Conservation (phyloP, 1,139 yeast species). For the Yamadazyma atmosphaerica region DNA sequence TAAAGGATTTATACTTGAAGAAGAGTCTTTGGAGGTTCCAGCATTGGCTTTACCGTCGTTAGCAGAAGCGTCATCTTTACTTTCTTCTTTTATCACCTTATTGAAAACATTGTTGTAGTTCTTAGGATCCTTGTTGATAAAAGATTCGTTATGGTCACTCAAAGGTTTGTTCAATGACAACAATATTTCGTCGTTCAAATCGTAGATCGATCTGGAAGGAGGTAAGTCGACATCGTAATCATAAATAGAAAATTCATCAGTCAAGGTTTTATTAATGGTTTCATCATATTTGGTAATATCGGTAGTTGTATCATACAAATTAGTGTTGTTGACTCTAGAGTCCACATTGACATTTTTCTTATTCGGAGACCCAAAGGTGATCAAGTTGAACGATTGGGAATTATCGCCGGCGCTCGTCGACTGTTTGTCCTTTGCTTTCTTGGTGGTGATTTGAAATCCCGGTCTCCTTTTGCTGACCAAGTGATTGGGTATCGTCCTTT, state of each 20-base stretch:
- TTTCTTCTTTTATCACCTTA: constrained; percentile 18
- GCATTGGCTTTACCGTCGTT: constrained; percentile 8
- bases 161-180: constrained; percentile 29
- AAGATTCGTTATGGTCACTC: constrained; percentile 30
- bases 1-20: constrained; percentile 21
- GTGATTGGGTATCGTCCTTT: constrained; percentile 60
- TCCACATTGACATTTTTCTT: constrained; percentile 16
- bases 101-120: constrained; percentile 47
- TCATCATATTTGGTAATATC: constrained; percentile 33
- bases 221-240: constrained; percentile 47
- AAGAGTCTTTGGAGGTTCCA: constrained; percentile 2
- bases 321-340: constrained; percentile 17
- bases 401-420: neutral
- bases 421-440: constrained; percentile 10
- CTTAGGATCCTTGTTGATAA: constrained; percentile 49
- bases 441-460: constrained; percentile 38
- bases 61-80: constrained; percentile 1
- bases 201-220: constrained; percentile 62
- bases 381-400: constrained; percentile 28
- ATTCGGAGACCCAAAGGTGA: constrained; percentile 41
- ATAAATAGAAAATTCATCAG: constrained; percentile 29
- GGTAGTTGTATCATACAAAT: constrained; percentile 23
- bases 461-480: constrained; percentile 45
- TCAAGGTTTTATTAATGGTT: constrained; percentile 28
- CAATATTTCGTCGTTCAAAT: constrained; percentile 47